A percentile compares a stretch with the other conserved stretches of the same genome.
phyloP scores from a whole-genome alignment of 306 rosid genomes.

The Cucurbita maxima region DNA sequence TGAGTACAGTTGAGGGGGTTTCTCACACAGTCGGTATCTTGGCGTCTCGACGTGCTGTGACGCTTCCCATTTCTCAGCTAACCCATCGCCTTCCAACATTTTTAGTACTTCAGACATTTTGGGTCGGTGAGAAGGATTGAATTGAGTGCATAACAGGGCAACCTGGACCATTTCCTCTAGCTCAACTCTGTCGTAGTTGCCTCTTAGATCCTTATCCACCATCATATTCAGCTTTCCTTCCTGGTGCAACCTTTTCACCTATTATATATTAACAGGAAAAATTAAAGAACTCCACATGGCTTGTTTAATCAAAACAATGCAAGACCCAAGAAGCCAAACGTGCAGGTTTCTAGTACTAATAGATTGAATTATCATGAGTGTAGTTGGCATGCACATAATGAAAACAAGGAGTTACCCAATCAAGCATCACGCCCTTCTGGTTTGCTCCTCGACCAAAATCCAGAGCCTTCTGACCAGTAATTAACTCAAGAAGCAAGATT shows the following conservation, averaged over 20 bases:
- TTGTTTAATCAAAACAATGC: background rate
- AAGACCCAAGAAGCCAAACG: background rate
- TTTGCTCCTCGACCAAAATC: slow-evolving; percentile 89
- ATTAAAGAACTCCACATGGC: background rate
- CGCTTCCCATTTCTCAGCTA: slow-evolving; percentile 96
- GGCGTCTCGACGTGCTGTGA: slow-evolving; percentile 72
- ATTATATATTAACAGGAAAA: slow-evolving; percentile 15
- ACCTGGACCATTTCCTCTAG: slow-evolving; percentile 93
- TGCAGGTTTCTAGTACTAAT: background rate
- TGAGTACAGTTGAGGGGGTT: slow-evolving; percentile 64
- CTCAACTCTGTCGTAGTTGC: slow-evolving; percentile 53
- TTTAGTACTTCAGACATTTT: slow-evolving; percentile 88
- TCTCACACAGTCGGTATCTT: slow-evolving; percentile 42
- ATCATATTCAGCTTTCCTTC: slow-evolving; percentile 66
- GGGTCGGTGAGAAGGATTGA: slow-evolving; percentile 79
- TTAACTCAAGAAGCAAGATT: slow-evolving; percentile 82
- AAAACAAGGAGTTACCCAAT: slow-evolving; percentile 44
- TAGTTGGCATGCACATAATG: background rate
- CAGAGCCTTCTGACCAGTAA: slow-evolving; percentile 91
- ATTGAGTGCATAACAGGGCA: slow-evolving; percentile 78
- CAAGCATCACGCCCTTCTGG: slow-evolving; percentile 95
- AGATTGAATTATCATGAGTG: background rate
- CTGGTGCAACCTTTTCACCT: slow-evolving; percentile 86
- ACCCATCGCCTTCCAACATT: slow-evolving; percentile 96
- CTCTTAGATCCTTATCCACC: slow-evolving; percentile 83